Evolutionary conservation across 2,329 filamentous ascomycete genomes (phyloP).

Genomic region (Colletotrichum zoysiae): DNA sequence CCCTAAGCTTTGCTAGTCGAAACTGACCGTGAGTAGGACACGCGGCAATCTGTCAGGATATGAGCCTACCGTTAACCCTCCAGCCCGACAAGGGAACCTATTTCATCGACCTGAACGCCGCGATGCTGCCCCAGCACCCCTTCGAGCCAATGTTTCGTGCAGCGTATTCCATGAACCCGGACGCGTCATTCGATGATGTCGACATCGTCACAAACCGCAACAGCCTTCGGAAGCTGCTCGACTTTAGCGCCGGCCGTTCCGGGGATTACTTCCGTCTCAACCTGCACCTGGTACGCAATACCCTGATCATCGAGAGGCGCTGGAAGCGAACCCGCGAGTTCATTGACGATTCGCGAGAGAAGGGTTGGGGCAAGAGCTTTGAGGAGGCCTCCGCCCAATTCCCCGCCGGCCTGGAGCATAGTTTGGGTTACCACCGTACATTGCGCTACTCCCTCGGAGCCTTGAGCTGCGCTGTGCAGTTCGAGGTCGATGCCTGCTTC

Average conservation of each 20-base stretch:
- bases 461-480: constrained; percentile 14
- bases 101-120: constrained; percentile 41
- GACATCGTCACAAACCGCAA: constrained; percentile 50
- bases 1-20: too few species aligned
- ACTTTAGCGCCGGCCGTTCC: background rate
- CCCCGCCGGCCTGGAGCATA: background rate
- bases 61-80: background rate
- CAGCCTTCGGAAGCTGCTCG: constrained; percentile 1
- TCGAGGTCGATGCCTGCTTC: constrained; percentile 28
- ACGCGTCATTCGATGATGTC: constrained; percentile 45
- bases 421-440: background rate
- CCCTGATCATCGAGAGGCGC: constrained; percentile 17
- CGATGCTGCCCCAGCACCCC: constrained; percentile 41
- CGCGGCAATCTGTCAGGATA: background rate
- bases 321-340: background rate
- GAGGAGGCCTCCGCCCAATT: background rate
- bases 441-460: constrained; percentile 16
- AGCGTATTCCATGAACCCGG: constrained; percentile 44
- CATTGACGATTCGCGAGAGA: background rate
- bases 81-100: background rate
- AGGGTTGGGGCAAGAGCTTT: constrained; percentile 4
- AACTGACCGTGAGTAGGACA: background rate
- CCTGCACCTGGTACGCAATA: constrained; percentile 5
- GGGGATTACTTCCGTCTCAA: background rate
- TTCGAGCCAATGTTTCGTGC: constrained; percentile 50